Conservation (phyloP, 129 eudicot genomes). For the Gnaphalium uliginosum region DNA sequence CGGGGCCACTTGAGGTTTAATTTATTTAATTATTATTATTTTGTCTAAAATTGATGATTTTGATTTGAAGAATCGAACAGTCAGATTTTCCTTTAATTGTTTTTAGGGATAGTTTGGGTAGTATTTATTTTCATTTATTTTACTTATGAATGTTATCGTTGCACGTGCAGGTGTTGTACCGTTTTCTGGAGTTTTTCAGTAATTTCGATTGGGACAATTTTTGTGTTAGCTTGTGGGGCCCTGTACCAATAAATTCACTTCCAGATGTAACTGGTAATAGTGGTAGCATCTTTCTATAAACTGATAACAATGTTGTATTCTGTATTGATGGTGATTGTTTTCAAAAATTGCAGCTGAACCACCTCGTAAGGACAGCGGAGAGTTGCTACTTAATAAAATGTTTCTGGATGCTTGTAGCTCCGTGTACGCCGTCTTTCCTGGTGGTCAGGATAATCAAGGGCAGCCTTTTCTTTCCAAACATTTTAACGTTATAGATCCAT, state of each 20-base stretch:
- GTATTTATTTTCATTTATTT: background rate
- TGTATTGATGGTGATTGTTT: constrained; percentile 23
- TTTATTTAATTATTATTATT: background rate
- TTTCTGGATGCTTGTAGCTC: constrained; percentile 90
- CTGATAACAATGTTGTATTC: background rate
- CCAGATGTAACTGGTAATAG: constrained; percentile 85
- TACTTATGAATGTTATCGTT: constrained; percentile 18
- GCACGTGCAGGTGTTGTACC: constrained; percentile 72
- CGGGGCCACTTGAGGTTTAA: constrained; percentile 95
- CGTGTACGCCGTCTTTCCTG: constrained; percentile 79
- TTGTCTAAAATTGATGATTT: background rate
- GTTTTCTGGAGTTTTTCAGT: constrained; percentile 97
- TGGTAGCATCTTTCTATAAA: background rate
- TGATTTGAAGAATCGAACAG: background rate
- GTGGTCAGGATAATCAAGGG: constrained; percentile 84
- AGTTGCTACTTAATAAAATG: constrained; percentile 71
- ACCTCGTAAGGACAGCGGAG: constrained; percentile 90
- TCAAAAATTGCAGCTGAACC: constrained; percentile 65
- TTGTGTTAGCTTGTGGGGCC: constrained; percentile 98
- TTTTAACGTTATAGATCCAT: constrained; percentile 89
- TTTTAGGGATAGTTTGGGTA: background rate
- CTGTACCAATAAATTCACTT: constrained; percentile 82
- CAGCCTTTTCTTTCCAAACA: constrained; percentile 74
- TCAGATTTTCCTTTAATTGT: background rate
- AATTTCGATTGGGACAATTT: constrained; percentile 94